Evolutionary conservation across 257 asterid genomes (phyloP).

Genomic region (Nicotiana knightiana): DNA sequence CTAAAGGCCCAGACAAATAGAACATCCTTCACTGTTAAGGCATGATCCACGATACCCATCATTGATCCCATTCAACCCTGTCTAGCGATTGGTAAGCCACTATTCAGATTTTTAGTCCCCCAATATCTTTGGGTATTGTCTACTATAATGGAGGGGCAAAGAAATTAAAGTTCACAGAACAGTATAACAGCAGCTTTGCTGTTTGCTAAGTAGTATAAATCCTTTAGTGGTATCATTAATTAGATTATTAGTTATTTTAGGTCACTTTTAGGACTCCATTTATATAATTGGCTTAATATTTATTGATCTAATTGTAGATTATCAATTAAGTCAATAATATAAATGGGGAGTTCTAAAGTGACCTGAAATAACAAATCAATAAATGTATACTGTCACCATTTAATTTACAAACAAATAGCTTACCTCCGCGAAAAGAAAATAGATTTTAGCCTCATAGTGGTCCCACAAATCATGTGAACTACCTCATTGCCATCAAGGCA

Average conservation of each 20-base stretch:
- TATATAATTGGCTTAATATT: no score
- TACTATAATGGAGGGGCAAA: not conserved
- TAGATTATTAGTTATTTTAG: not conserved
- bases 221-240: not conserved
- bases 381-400: no score
- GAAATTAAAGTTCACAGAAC: not conserved
- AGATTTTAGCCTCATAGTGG: no score
- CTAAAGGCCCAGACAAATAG: not conserved
- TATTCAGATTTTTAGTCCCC: not conserved
- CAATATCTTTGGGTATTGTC: not conserved
- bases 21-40: not conserved
- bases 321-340: no score
- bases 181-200: not conserved
- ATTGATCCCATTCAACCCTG: not conserved
- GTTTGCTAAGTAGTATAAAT: not conserved
- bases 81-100: not conserved
- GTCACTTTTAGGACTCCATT: not conserved
- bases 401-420: no score
- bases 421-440: no score
- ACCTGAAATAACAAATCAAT: no score
- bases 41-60: not conserved
- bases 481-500: no score
- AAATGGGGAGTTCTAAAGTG: no score
- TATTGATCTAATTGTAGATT: no score
- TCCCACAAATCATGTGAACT: no score